Evolutionary conservation across 306 rosid species (phyloP), one percentile per base, ranked within the genome.

Genomic region (Cucumis melo): DNA sequence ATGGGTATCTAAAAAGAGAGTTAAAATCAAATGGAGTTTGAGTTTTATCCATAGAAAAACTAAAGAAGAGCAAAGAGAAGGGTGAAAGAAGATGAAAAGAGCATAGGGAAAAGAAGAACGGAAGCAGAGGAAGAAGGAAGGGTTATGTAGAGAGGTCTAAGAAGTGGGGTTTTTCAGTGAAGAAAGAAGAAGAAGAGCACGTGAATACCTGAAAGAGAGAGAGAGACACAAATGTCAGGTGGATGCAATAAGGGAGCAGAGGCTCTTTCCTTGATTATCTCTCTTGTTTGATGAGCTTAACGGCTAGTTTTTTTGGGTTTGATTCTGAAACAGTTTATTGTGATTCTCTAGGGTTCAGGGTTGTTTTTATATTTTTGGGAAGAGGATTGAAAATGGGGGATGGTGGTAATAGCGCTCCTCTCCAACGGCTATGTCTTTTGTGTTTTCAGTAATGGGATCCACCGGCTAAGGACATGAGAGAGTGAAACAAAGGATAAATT

Each of bases 221-320:
- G 58, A 53, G 72, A 64, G 64, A 29, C 65, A 63, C 87, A 85
- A 76, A 17, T 82, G 88, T 85, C 92, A 84, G 91, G 87, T 76
- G 89, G 78, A 78, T 62, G 82, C 81, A 84, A 20, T 65, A 56
- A 73, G 73, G 81, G 57, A 68, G 70, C 81, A 55, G 79, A 82
- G 73, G 80, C 85, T 83, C 83, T 21, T 64, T 54, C 80, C 73
- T 78, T 23, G 36, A 24, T 27, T 27, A 41, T 62, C 68, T 62
- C 73, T 65, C 73, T 66, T 66, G 53, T 20, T 78, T 78, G 68
- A 83, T 81, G 56, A 48, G 73, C 76, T 86, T 76, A 93, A 93
- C 98, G 93, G 97, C 97, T 93, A 91, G 88, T 68, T 68, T 42
- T 24, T 59, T 64, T 64, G 21, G 12, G 5, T 12, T 46, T 46